Evolutionary conservation across 1,284 basidiomycete species (phyloP).

Genomic region (Ustilago bromivora): DNA sequence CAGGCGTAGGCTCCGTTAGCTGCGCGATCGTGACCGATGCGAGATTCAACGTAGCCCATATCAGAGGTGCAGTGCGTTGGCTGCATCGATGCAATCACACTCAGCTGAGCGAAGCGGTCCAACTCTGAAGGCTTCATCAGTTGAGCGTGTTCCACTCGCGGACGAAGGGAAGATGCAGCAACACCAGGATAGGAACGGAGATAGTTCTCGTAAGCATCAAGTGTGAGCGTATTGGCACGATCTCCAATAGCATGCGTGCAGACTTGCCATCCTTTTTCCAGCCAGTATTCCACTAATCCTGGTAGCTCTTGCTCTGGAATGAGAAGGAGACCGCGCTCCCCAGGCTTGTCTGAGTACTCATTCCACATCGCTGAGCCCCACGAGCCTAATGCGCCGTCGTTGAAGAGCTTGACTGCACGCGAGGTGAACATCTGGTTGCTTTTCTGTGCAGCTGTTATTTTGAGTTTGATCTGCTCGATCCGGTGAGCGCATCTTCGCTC

Average conservation of each 20-base stretch:
- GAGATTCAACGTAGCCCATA: slow-evolving; percentile 78
- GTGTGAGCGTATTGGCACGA: slow-evolving; percentile 81
- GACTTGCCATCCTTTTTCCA: slow-evolving; percentile 62
- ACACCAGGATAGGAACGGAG: slow-evolving; percentile 18
- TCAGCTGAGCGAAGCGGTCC: slow-evolving; percentile 77
- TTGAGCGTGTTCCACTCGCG: slow-evolving; percentile 90
- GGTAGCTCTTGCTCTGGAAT: slow-evolving; percentile 44
- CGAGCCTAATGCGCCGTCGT: slow-evolving; percentile 87
- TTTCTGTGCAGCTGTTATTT: background rate
- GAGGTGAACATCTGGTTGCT: slow-evolving; percentile 26
- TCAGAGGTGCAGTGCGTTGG: slow-evolving; percentile 89
- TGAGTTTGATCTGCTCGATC: slow-evolving; percentile 18
- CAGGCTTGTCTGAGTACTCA: slow-evolving; percentile 78
- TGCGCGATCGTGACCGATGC: slow-evolving; percentile 70
- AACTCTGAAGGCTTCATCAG: slow-evolving; percentile 77
- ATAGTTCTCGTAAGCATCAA: slow-evolving; percentile 70
- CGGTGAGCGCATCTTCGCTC: slow-evolving; percentile 37
- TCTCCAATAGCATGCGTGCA: slow-evolving; percentile 86
- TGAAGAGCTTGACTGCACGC: slow-evolving; percentile 80
- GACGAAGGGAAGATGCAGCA: slow-evolving; percentile 72
- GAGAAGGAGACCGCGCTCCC: slow-evolving; percentile 47
- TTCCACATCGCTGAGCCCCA: slow-evolving; percentile 89
- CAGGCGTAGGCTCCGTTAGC: slow-evolving; percentile 88
- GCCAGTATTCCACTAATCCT: slow-evolving; percentile 46
- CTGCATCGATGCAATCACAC: slow-evolving; percentile 90